Evolutionary conservation across 192 early-diverging fungal species (phyloP), one percentile per base, ranked within the genome.

Genomic region (Chytriomyces hyalinus): DNA sequence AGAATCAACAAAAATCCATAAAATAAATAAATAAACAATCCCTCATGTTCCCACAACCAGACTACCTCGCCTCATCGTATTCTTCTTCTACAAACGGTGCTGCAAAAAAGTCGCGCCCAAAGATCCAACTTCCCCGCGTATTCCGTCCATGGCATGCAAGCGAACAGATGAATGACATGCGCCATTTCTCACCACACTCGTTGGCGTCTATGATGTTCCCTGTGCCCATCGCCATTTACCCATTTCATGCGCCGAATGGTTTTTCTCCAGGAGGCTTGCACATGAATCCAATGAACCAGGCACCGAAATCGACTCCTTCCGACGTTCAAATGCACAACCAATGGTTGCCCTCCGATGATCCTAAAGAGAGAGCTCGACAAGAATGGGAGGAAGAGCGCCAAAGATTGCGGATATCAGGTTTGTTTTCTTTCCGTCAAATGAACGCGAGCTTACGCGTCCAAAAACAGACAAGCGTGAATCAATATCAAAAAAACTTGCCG

Each of bases 321-420:
- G 11, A 20, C 36, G 69, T 13, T 36, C 49, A 26, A 71, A 17
- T 9, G 28, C 69, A 60, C 49, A 73, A 73, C 43, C 17, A 26
- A 9, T 49, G 61, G 13, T 13, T 73, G 4, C 60, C 72, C 28
- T 28, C 50, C n/a, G 72, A 73, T 48, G 44, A 73, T 48, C 72
- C 72, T 46, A 63, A 50, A 63, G 44, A 61, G 45, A 26, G 20
- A 45, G 72, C 72, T 48, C 46, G n/a, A 26, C 20, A 46, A 9
- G 72, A 73, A 73, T 73, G 72, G 72, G 43, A 63, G 45, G 72
- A 73, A 44, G 72, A 73, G 61, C 24, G 61, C 8, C 6, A 44
- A 22, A 20, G 45, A 48, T 45, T 73, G 10, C 72, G 72, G n/a
- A 59, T 73, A 20, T 13, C 43, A 44, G 53, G 53, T 57, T 13